These are phyloP conservation scores for Globisporangium ultimum DNA, from an alignment of 352 stramenopile species.

Conservation along the genomic window DNA sequence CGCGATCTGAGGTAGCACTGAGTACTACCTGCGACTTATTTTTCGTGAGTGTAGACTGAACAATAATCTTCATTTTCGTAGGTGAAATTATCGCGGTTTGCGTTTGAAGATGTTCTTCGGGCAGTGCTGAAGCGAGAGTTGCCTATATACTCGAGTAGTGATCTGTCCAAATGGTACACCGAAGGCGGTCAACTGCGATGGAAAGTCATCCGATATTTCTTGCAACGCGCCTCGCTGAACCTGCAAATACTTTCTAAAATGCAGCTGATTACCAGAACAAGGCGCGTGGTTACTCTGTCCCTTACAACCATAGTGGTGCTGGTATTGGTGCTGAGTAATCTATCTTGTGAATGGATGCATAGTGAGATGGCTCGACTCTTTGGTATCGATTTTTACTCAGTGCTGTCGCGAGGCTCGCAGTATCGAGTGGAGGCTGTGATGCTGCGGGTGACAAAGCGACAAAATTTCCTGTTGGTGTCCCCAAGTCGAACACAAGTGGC, in stretches of 20 bases:
- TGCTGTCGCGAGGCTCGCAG: constrained; percentile 91
- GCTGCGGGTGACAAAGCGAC: constrained; percentile 87
- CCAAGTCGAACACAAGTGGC: constrained; percentile 82
- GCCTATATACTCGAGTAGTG: constrained; percentile 52
- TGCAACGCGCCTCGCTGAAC: constrained; percentile 47
- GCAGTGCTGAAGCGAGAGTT: constrained; percentile 62
- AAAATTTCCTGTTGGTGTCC: constrained; percentile 85
- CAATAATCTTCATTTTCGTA: constrained; percentile 16
- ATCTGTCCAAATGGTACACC: constrained; percentile 62
- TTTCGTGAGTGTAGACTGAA: background rate
- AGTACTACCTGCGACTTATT: background rate
- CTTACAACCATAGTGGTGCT: background rate
- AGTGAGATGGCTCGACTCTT: constrained; percentile 91
- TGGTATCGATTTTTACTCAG: constrained; percentile 94
- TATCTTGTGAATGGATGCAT: constrained; percentile 11
- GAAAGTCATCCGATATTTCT: constrained; percentile 54
- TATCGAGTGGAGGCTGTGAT: constrained; percentile 93
- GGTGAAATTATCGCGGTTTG: constrained; percentile 82
- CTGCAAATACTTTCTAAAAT: constrained; percentile 80
- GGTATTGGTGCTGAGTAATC: too few relatives aligned
- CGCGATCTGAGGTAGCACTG: constrained; percentile 61
- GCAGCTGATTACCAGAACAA: constrained; percentile 82
- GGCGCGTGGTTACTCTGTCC: constrained; percentile 17
- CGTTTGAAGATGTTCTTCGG: constrained; percentile 73
- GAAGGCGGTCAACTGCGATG: constrained; percentile 33